phyloP scores from a whole-genome alignment of 73 alveolate species.

The Uronychia setigera region DNA sequence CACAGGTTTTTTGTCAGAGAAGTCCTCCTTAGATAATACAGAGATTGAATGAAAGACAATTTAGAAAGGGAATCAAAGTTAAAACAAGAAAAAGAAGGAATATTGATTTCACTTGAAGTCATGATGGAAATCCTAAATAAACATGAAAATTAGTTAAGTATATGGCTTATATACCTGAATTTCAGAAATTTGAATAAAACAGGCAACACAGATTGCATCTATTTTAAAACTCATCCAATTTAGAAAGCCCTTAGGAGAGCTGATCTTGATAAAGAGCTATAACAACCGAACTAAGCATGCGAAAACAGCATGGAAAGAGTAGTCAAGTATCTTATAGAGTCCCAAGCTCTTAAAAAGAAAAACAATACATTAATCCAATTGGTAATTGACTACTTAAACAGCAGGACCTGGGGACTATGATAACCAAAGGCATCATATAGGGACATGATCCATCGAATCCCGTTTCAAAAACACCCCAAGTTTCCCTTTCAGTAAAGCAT shows the following conservation, averaged over 20 bases:
- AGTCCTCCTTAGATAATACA: too few species aligned
- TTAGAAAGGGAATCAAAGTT: too few species aligned
- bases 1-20: too few species aligned
- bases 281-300: background rate
- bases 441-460: background rate
- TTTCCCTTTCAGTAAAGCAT: background rate
- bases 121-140: too few species aligned
- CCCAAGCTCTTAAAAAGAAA: background rate
- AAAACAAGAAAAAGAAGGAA: too few species aligned
- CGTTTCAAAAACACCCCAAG: background rate
- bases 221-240: background rate
- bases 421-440: background rate
- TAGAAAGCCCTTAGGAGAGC: background rate
- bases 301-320: background rate
- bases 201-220: background rate
- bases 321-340: background rate
- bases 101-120: too few species aligned
- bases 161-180: background rate
- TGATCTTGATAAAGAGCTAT: background rate
- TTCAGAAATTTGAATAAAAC: background rate
- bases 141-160: too few species aligned
- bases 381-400: background rate
- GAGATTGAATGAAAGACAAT: too few species aligned
- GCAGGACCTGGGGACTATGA: background rate
- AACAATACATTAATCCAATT: background rate